Base-by-base conservation (phyloP, 1,284 basidiomycete genomes). In the Coniferiporia sulphurascens region DNA sequence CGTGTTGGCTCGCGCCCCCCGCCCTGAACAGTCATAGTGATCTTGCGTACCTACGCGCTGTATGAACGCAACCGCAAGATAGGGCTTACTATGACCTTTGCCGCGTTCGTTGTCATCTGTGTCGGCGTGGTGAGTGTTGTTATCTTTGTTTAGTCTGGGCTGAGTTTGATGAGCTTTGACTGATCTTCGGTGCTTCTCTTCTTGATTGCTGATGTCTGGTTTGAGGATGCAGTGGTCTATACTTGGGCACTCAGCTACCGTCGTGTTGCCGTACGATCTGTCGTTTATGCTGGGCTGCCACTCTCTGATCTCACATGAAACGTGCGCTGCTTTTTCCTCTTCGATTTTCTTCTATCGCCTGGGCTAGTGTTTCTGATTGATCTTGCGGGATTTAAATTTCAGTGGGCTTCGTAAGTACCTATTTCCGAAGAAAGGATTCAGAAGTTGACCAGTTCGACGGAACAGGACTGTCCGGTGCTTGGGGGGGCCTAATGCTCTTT, bases 401-500 rank as follows among this genome's bases (percentile, higher is more conserved):
- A 41, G 49, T 4, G 49, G 27, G 9, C 35, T 34, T 51, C 49
- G 22, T 32, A 32, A 21, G 49, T 51, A 9, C 22, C 4, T 21
- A 12, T 51, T 48, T 13, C 10, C 8, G 12, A 19, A 6, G 9
- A 6, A 13, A 21, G 12, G 19, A 32, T 2, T 21, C 46, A 17
- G 19, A 48, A 13, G 3, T 48, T 48, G 9, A 48, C 12, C 9
- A 12, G 9, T 3, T 21, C 19, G 46, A 27, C 27, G 27, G 27
- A 43, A 34, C 51, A 76, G 75, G 70, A 10, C 58, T 72, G 15
- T 71, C 68, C 15, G 63, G 63, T 12, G 74, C 73, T 1, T 77
- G 75, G 75, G 63, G 64, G 12, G 72, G 72, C 27, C 70, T 76
- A 69, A 67, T 77, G 2, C 62, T 73, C 10, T 76, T 76, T 54